Base-by-base conservation (phyloP, 2,329 filamentous ascomycete species). In the Ophiostoma sp. region DNA sequence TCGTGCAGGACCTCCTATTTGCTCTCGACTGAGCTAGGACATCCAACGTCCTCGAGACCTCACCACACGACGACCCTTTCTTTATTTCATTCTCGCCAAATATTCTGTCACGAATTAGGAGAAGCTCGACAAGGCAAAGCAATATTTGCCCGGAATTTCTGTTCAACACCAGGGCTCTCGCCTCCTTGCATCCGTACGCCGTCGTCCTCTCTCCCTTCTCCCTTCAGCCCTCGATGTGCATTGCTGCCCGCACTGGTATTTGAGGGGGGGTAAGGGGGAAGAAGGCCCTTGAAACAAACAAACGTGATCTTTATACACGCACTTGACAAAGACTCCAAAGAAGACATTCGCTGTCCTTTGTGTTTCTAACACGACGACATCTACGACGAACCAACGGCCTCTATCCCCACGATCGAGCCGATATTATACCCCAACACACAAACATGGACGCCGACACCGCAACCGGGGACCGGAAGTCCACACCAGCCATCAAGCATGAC, bases 251-350 rank as follows among this genome's bases (percentile, higher is more conserved):
- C 33, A 59, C 31, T 70, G 72, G 69, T 71, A 72, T 71, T 71
- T 73, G 74, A 75, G 17, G 69, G 71, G 68, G 59, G 61, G 36
- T 69, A 74, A 74, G 68, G 71, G 69, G 61, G 66, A 36, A 42
- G 31, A 63, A 64, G 55, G 39, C 25, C 19, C 28, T 63, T 1
- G 8, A 57, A 36, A 17, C 42, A 69, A 25, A 31, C 19, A 50
- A 42, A 17, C 39, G 33, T 25, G 19, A 19, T 22, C 22, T 8
- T 42, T 36, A 39, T 52, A 69, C 19, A 25, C 36, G 8, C 39
- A 71, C 3, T 11, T n/a, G 17, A 50, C 22, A 15, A 36, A 22
- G 9, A 15, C 5, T 2, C 11, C 28, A 59, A 42, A 42, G 69
- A 45, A 45, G 1, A 25, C 33, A 48, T 5, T n/a, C 42, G 25